Conservation (phyloP, 148 eudicot species). For the Heliosperma pusillum region DNA sequence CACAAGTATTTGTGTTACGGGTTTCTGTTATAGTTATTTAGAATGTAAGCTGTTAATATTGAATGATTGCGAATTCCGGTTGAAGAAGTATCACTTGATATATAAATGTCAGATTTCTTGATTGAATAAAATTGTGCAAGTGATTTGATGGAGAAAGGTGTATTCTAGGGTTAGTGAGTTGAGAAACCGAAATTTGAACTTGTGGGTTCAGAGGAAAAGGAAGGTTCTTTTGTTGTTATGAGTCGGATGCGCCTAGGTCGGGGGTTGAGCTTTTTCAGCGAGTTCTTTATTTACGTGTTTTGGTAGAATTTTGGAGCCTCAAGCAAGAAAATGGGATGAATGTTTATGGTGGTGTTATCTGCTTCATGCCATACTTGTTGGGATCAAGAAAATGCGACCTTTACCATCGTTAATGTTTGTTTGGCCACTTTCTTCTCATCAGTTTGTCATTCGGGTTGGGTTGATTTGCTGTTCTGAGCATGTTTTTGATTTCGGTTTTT, state of each 20-base stretch:
- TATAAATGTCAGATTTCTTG: too few relatives aligned
- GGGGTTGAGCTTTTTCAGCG: background rate
- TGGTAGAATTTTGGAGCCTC: background rate
- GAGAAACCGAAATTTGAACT: background rate
- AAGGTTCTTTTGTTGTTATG: constrained; percentile 4
- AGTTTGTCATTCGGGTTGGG: background rate
- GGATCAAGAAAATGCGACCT: background rate
- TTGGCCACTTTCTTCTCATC: background rate
- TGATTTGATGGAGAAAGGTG: background rate
- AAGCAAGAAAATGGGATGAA: background rate
- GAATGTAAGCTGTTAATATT: background rate
- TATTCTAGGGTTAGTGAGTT: background rate
- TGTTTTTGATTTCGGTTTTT: background rate
- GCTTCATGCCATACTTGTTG: background rate
- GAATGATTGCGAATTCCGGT: background rate
- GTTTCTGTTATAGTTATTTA: too few relatives aligned
- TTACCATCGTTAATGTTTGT: background rate
- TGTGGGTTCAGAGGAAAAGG: constrained; percentile 2
- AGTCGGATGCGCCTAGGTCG: background rate
- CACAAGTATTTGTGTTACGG: too few relatives aligned
- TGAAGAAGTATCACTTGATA: background rate
- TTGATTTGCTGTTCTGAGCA: background rate
- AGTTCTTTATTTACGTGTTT: background rate
- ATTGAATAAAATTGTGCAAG: background rate
- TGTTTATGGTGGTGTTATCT: background rate